A percentile compares a stretch with the other conserved stretches of the same genome.
These are phyloP conservation scores for Sungouiella thailandica DNA, from an alignment of 805 yeast genomes.

Conservation along the genomic window DNA sequence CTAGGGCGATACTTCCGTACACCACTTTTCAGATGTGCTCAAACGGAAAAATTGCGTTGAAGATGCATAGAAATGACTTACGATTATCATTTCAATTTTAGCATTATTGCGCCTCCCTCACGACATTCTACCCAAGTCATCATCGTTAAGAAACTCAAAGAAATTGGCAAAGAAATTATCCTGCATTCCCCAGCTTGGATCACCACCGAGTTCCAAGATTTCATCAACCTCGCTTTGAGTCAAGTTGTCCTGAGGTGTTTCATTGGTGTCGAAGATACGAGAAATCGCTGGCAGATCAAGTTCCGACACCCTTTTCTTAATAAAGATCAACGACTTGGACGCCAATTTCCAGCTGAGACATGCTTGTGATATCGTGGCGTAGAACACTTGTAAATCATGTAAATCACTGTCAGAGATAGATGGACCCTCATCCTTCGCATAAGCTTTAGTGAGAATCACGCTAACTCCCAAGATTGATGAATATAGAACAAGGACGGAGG, in stretches of 20 bases:
- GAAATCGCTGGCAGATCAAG: constrained; percentile 5
- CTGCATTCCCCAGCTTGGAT: constrained; percentile 7
- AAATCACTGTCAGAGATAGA: constrained; percentile 1
- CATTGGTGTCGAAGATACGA: constrained; percentile 5
- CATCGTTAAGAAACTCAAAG: constrained; percentile 10
- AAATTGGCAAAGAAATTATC: constrained; percentile 13
- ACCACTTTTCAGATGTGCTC: no score
- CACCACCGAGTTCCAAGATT: constrained; percentile 6
- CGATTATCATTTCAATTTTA: no score
- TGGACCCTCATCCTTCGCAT: background rate
- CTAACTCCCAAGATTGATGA: constrained; percentile 13
- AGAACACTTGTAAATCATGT: constrained; percentile 7
- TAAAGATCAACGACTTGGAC: constrained; percentile 11
- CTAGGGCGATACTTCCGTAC: no score
- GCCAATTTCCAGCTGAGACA: constrained; percentile 15
- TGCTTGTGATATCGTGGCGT: constrained; percentile 9
- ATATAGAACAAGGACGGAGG: constrained; percentile 12
- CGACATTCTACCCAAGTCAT: background rate
- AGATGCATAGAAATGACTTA: no score
- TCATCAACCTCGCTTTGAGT: constrained; percentile 6
- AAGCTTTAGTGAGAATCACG: constrained; percentile 8
- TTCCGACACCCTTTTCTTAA: constrained; percentile 8
- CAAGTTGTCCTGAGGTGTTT: constrained; percentile 3
- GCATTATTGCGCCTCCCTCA: no score
- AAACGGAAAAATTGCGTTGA: no score